Evolutionary conservation across 228 moss, liverwort and hornwort species (phyloP), one percentile per base, ranked within the genome.

Genomic region (Sphagnum magellanicum): DNA sequence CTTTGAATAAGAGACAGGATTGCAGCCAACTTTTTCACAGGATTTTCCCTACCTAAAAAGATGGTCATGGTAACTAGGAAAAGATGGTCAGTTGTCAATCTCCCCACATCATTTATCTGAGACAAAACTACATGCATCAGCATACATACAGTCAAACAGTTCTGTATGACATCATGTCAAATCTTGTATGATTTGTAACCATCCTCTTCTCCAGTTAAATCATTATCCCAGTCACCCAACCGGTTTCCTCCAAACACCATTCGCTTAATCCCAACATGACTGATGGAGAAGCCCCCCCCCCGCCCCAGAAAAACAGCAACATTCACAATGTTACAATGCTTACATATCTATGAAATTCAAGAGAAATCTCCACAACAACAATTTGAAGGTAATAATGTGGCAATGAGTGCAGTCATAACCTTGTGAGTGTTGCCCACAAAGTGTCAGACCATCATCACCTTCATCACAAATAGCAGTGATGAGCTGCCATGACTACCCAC

Each of bases 201-300:
- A 63, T 84, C 76, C 69, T 85, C 79, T 53, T 86, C 84, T 55
- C 74, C 74, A 1, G 74, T 79, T 79, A 90, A 75, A 67, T 92
- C 96, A 63, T 96, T 92, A 61, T 79, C 82, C 96, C 96, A 96
- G 57, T 92, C 96, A 9, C 96, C 92, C 49, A 96, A 67, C 66
- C 55, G 75, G 53, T 88, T 80, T 48, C 96, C 92, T 15, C 96
- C 96, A 65, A 96, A 92, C 69, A 92, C 79, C 77, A 96, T 71
- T 72, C 91, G 96, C 81, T 96, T 96, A 77, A 96, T 96, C 58
- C 96, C 96, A 68, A 96, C 92, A 76, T 92, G 88, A 52, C 92
- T 94, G 88, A 71, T 49, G 74, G 69, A 72, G 62, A 14, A 4
- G 58, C 17, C 51, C 4, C 12, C 59, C 67, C 46, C 50, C 16